Evolutionary conservation across 2,329 filamentous ascomycete genomes (phyloP).

Genomic region (Fusarium tanahbumbuense): DNA sequence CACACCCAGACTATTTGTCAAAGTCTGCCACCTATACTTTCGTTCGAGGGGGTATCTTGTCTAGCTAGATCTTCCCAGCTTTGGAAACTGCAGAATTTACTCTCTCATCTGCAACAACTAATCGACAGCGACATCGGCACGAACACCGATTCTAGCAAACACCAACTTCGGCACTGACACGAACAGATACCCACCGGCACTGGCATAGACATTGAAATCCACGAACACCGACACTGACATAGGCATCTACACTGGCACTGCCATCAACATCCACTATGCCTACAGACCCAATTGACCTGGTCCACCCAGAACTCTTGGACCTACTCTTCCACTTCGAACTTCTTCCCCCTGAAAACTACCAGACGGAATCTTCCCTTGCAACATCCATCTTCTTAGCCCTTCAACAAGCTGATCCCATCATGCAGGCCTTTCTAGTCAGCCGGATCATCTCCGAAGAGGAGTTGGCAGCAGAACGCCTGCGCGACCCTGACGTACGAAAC

Average conservation of each 20-base stretch:
- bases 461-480: conserved; percentile 24
- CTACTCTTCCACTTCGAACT: conserved; percentile 22
- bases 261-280: not conserved
- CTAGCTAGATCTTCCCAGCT: not conserved
- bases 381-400: conserved; percentile 34
- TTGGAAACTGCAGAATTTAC: not conserved
- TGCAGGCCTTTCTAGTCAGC: conserved; percentile 36
- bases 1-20: not conserved
- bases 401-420: conserved; percentile 28
- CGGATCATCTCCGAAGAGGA: conserved; percentile 44
- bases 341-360: conserved; percentile 1
- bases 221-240: no score
- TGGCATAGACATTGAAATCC: not conserved
- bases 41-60: not conserved
- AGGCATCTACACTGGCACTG: not conserved
- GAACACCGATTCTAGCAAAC: not conserved
- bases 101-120: not conserved
- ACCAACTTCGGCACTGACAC: not conserved
- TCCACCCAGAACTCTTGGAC: conserved; percentile 42
- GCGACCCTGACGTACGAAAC: conserved; percentile 26
- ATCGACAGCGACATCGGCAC: not conserved
- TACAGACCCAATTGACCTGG: conserved; percentile 12
- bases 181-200: not conserved
- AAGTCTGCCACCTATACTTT: not conserved
- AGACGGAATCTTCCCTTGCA: conserved; percentile 29